Evolutionary conservation across 2,329 filamentous ascomycete species (phyloP), one percentile per base, ranked within the genome.

Genomic region (Aureobasidium mangrovei): DNA sequence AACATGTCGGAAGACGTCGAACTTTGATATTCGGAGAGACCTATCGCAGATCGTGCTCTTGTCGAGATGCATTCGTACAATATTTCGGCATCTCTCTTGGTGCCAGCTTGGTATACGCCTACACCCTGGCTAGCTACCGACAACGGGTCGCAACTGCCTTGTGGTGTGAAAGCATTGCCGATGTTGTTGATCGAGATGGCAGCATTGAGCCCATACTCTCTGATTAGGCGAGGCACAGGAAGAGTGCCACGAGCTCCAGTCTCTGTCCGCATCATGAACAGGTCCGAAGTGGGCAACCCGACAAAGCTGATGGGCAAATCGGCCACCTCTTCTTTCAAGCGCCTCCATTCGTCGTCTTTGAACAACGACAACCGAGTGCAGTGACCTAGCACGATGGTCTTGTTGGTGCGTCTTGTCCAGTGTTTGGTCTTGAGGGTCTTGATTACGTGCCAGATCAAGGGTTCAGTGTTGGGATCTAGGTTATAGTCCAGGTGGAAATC

Each of bases 401-500:
- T 77, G 9, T 62, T 56, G 0, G 69, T 72, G 24, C 70, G 65
- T 54, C 59, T 55, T 60, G 49, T 62, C 84, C 84, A 88, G 2
- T 69, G 56, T 28, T 71, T 65, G 9, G 69, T 64, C 55, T 74
- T 72, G 9, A 87, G 69, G 1, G 70, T 66, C 1, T 75, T 62
- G 26, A 87, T 54, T 1, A 82, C 77, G 40, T 76, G 68, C 69
- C 77, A 79, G 0, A 83, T 68, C 53, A 82, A 67, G 0, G 80
- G 70, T 47, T 77, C 72, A 43, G 67, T 73, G 1, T 63, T 60
- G 2, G 67, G 56, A 49, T 83, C 76, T 2, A 88, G 70, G 55
- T 82, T 82, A 64, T 88, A 88, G 65, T 88, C 85, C 4, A 88
- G 73, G 63, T 88, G 85, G 43, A 88, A 81, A 61, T 88, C 85